These are phyloP conservation scores for Arabis alpina DNA, from an alignment of 345 rosid species.

Conservation along the genomic window DNA sequence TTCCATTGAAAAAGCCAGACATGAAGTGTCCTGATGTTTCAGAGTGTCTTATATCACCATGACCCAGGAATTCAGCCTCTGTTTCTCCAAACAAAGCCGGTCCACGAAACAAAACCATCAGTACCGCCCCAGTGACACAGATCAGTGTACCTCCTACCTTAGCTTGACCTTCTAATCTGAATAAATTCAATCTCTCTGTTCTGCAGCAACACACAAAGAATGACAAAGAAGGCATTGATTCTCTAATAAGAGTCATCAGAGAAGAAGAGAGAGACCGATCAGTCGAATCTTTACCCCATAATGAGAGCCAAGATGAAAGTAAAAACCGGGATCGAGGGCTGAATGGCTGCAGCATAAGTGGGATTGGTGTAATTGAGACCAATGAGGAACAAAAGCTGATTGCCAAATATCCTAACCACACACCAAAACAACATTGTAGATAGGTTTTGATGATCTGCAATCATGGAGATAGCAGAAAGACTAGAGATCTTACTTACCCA, in stretches of 20 bases:
- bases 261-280: background rate
- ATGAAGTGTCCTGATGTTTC: conserved; percentile 72
- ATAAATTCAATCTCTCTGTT: conserved; percentile 82
- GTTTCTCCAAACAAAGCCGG: conserved; percentile 74
- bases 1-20: conserved; percentile 60
- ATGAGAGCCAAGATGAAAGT: conserved; percentile 86
- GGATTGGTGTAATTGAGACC: conserved; percentile 97
- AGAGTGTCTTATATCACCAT: conserved; percentile 62
- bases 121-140: conserved; percentile 81
- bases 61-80: conserved; percentile 50
- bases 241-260: background rate
- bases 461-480: background rate
- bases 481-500: conserved; percentile 55
- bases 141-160: conserved; percentile 87
- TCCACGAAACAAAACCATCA: conserved; percentile 92
- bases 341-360: conserved; percentile 96
- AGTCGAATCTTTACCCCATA: conserved; percentile 65
- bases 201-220: conserved; percentile 54
- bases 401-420: conserved; percentile 82
- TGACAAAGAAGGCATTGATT: background rate
- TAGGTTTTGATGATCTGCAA: background rate
- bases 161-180: conserved; percentile 86
- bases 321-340: conserved; percentile 95
- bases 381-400: conserved; percentile 91
- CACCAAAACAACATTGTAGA: background rate